Conservation (phyloP, 768 basidiomycete genomes). For the Leccinum incarnatum region DNA sequence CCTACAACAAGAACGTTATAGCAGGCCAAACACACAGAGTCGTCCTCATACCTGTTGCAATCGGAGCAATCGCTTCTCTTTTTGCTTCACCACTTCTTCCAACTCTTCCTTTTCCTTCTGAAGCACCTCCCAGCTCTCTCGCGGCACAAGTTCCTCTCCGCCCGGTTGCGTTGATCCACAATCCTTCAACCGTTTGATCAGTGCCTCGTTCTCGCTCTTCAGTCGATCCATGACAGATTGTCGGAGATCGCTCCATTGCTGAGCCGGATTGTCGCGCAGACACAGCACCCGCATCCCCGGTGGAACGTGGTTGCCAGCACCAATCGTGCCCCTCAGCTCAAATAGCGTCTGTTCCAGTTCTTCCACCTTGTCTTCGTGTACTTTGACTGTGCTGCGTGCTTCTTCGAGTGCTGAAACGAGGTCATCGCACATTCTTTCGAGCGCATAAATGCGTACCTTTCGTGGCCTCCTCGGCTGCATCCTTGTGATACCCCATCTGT, state of each 20-base stretch:
- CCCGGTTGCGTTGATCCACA: conserved; percentile 1
- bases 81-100: conserved; percentile 62
- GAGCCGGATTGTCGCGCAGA: conserved; percentile 77
- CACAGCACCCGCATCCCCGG: conserved; percentile 68
- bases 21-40: not conserved
- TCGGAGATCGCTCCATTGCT: conserved; percentile 74
- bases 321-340: conserved; percentile 74
- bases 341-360: conserved; percentile 75
- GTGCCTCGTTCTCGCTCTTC: conserved; percentile 78
- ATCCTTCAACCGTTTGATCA: conserved; percentile 63
- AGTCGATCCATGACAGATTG: conserved; percentile 73
- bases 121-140: conserved; percentile 76
- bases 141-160: conserved; percentile 52
- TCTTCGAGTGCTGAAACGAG: conserved; percentile 42
- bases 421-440: not conserved
- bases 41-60: conserved; percentile 64
- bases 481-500: conserved; percentile 38
- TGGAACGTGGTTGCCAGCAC: conserved; percentile 70
- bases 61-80: conserved; percentile 76
- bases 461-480: conserved; percentile 36
- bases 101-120: conserved; percentile 68
- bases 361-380: conserved; percentile 56
- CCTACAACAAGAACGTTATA: conserved; percentile 38
- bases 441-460: conserved; percentile 34
- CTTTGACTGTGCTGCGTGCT: conserved; percentile 33